Evolutionary conservation across 2,329 filamentous ascomycete genomes (phyloP).

Genomic region (Fusarium sp.): DNA sequence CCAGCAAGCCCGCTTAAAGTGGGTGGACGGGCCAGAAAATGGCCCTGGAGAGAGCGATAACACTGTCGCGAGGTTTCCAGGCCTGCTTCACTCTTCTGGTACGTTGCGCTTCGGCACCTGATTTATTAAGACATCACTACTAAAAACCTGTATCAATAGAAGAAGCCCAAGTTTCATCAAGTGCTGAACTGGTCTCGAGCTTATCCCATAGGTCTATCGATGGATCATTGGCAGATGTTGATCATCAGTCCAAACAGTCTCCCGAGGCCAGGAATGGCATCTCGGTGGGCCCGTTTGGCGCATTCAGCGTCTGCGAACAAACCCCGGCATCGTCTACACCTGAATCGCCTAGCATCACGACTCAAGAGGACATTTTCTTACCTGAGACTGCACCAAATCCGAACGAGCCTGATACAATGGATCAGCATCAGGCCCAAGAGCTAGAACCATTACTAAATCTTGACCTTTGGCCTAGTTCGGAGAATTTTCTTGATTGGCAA

Average conservation of each 20-base stretch:
- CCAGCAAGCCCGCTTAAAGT: background rate
- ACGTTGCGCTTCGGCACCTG: background rate
- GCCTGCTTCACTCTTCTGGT: background rate
- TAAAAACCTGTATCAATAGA: background rate
- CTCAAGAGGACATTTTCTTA: background rate
- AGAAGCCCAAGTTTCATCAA: background rate
- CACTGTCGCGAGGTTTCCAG: background rate
- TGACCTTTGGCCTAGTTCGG: background rate
- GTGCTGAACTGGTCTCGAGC: background rate
- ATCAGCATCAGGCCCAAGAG: background rate
- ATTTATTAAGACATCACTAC: background rate
- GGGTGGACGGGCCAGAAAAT: background rate
- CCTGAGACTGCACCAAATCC: background rate
- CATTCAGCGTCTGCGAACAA: background rate
- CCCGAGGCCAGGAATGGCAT: background rate
- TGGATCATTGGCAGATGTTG: background rate
- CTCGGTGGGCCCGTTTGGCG: conserved; percentile 7
- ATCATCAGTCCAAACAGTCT: background rate
- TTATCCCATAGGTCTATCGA: background rate
- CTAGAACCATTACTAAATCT: background rate
- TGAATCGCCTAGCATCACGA: background rate
- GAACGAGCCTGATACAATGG: background rate
- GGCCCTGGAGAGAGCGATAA: background rate
- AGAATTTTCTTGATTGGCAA: conserved; percentile 12
- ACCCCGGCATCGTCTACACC: background rate